A percentile compares a stretch with the other conserved stretches of the same genome.
These are phyloP conservation scores for Cynara cardunculus DNA, from an alignment of 129 eudicot genomes.

Conservation along the genomic window DNA sequence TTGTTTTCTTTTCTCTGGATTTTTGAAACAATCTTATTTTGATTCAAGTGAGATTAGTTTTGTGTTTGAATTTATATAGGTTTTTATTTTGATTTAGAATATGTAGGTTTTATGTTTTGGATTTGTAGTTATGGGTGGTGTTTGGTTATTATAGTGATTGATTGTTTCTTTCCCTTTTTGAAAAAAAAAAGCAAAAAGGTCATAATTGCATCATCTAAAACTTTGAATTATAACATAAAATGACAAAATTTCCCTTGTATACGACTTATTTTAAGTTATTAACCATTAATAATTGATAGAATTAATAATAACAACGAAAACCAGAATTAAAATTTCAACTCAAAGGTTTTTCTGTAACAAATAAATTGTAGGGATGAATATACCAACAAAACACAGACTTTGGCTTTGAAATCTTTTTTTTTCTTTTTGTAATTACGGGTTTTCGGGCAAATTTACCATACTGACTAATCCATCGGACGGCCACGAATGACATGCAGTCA, in stretches of 20 bases:
- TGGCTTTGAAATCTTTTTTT: too few species aligned
- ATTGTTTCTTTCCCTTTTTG: background rate
- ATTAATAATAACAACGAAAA: background rate
- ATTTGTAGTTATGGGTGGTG: background rate
- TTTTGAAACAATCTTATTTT: background rate
- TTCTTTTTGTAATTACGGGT: too few species aligned
- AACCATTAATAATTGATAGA: background rate
- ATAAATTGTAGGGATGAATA: background rate
- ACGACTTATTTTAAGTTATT: background rate
- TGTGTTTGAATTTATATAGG: background rate
- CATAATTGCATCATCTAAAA: background rate
- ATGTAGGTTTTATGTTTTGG: background rate
- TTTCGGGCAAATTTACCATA: too few species aligned
- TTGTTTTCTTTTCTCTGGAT: too few species aligned
- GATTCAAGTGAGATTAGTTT: too few species aligned
- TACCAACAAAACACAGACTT: too few species aligned
- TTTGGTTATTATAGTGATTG: background rate
- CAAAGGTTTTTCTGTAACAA: background rate
- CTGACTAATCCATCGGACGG: too few species aligned
- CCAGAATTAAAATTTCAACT: background rate
- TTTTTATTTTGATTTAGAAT: background rate
- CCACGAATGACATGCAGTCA: too few species aligned
- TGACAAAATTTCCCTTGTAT: background rate
- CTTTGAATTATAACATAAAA: background rate
- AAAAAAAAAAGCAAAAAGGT: background rate